Base-by-base conservation (phyloP, 1,284 basidiomycete species). In the Marasmius oreades region DNA sequence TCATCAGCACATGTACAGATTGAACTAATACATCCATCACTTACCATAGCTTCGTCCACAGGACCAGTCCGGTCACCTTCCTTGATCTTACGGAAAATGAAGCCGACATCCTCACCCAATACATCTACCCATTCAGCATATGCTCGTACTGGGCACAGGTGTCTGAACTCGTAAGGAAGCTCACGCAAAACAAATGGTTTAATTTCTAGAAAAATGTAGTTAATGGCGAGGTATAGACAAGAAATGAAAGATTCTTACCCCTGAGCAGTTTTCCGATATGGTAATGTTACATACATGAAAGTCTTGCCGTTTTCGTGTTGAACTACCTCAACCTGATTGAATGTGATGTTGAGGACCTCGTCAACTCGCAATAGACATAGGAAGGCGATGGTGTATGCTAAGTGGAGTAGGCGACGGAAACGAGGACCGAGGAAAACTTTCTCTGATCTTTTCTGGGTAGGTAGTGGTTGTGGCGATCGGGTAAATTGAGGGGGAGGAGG, bases 301-400 rank as follows among this genome's bases (percentile, higher is more conserved):
- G 69, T 28, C 14, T 56, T 61, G 10, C 66, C 53, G 1, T 55
- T 37, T 14, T 54, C 48, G 0, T 59, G 44, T 2, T 24, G 18
- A 3, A 60, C 26, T n/a, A 62, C 18, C 7, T 54, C 18, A 10
- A 71, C 59, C n/a, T 72, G 56, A 22, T 67, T 56, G 5, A 59
- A 20, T 46, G 62, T 57, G 26, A 73, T 68, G 31, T 69, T 69
- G 18, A 72, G 57, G 0, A 69, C 69, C 55, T 73, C 67, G 51
- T 72, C 70, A 22, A 68, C 61, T 7, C 65, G 66, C 0, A 73
- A 63, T 18, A 73, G 55, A 54, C 71, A 73, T 2, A 68, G 28
- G 45, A 72, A 70, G 1, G 68, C 60, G n/a, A 72, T 57, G 0
- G 62, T 65, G 50, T 67, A 72, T 14, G 66, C 63, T 1, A 64